A percentile compares a stretch with the other conserved stretches of the same genome.
Evolutionary conservation across 2,329 filamentous ascomycete species (phyloP).

Genomic region (Tolypocladium paradoxum): DNA sequence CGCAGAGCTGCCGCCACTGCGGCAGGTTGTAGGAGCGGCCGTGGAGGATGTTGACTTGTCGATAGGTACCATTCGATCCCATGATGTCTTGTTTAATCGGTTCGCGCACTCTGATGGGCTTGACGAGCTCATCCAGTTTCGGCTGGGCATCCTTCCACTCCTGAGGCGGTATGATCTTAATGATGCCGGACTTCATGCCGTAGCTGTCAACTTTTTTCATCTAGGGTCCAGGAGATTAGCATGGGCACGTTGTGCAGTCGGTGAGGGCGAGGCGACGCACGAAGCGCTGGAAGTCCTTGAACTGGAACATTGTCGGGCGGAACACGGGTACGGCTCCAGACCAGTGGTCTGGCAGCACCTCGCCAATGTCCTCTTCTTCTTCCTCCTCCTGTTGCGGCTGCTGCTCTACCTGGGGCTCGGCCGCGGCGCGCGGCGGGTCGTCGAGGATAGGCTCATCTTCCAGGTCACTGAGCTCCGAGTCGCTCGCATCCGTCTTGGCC

Average conservation of each 20-base stretch:
- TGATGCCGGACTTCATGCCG: constrained; percentile 94
- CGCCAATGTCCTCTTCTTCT: constrained; percentile 56
- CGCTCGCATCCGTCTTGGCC: constrained; percentile 46
- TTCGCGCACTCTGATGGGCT: constrained; percentile 86
- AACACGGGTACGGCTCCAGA: constrained; percentile 90
- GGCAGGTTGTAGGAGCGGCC: constrained; percentile 92
- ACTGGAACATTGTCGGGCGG: constrained; percentile 89
- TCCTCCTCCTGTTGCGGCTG: constrained; percentile 15
- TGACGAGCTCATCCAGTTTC: constrained; percentile 72
- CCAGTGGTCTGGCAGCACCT: constrained; percentile 77
- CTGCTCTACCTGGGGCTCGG: constrained; percentile 7
- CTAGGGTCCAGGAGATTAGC: constrained; percentile 24
- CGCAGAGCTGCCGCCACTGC: constrained; percentile 88
- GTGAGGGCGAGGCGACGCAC: constrained; percentile 37
- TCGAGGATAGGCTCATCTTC: constrained; percentile 40
- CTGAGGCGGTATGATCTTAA: constrained; percentile 86
- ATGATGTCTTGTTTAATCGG: constrained; percentile 98
- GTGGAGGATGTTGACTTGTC: constrained; percentile 94
- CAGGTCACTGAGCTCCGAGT: constrained; percentile 57
- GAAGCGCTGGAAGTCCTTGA: constrained; percentile 85
- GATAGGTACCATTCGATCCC: constrained; percentile 88
- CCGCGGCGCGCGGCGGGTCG: constrained; percentile 14
- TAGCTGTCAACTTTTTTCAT: constrained; percentile 81
- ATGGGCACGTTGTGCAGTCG: neutral
- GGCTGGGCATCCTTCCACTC: constrained; percentile 86